These are phyloP conservation scores for Chlorella sp. DNA, from an alignment of 139 green algal species.

Conservation along the genomic window DNA sequence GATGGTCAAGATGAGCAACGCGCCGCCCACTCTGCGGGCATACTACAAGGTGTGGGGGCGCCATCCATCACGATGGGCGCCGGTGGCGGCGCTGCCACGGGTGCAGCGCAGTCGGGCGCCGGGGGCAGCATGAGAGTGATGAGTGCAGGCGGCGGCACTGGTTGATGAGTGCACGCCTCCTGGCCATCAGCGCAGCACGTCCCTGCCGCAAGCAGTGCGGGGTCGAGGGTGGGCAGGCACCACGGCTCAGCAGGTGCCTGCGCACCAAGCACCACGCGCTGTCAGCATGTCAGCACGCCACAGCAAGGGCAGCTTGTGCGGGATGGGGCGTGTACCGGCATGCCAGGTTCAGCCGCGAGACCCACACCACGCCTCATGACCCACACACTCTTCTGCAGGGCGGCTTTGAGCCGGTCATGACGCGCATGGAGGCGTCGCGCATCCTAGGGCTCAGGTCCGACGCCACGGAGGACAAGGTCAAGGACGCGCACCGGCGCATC, in stretches of 20 bases:
- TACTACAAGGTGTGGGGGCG: conserved; percentile 70
- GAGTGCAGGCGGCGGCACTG: too few relatives aligned
- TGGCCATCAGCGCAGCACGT: background rate
- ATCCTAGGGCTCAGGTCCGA: conserved; percentile 89
- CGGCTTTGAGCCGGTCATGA: conserved; percentile 93
- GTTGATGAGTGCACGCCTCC: background rate
- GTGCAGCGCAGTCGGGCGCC: too few relatives aligned
- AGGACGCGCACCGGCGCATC: conserved; percentile 90
- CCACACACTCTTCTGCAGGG: conserved; percentile 60
- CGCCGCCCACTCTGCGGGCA: conserved; percentile 30
- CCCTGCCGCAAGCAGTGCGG: too few relatives aligned
- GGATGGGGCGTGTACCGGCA: too few relatives aligned
- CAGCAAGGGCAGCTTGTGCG: too few relatives aligned
- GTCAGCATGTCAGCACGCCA: background rate
- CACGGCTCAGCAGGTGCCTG: background rate
- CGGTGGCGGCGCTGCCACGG: too few relatives aligned
- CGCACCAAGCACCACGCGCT: too few relatives aligned
- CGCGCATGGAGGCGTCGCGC: conserved; percentile 78
- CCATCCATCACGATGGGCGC: too few relatives aligned
- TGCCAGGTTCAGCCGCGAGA: too few relatives aligned
- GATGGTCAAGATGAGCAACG: conserved; percentile 55
- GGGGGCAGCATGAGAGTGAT: too few relatives aligned
- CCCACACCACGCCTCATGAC: too few relatives aligned
- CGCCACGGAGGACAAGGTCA: conserved; percentile 79
- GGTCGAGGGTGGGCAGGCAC: too few relatives aligned